Percentiles rank a stretch among this genome's conserved stretches.
Evolutionary conservation across 148 eudicot genomes (phyloP).

Genomic region (Vaccinium myrtillus): DNA sequence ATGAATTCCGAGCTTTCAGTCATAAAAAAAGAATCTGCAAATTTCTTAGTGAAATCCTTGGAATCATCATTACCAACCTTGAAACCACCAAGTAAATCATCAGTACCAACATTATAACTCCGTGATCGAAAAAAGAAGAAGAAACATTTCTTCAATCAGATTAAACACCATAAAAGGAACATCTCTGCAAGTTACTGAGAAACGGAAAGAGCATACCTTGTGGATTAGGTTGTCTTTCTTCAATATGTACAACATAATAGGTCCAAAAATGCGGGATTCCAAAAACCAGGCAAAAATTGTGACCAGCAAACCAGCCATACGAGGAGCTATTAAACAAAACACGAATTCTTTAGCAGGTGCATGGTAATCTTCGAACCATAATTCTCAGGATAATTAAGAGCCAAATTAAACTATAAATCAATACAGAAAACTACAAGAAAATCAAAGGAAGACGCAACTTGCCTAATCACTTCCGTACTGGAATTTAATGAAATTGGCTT

Average conservation of each 20-base stretch:
- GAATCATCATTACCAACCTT: not conserved
- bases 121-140: too few species aligned
- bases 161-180: not conserved
- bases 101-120: too few species aligned
- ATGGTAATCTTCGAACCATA: not conserved
- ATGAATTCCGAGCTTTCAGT: not conserved
- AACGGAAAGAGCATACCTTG: constrained; percentile 44
- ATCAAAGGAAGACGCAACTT: not conserved
- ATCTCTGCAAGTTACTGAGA: not conserved
- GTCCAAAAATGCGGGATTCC: constrained; percentile 61
- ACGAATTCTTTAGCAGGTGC: not conserved
- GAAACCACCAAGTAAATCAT: not conserved
- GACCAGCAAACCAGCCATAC: constrained; percentile 82
- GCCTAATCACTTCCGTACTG: not conserved
- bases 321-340: constrained; percentile 56
- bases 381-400: not conserved
- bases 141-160: not conserved
- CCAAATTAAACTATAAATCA: not conserved
- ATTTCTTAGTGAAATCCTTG: too few species aligned
- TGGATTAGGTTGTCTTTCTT: constrained; percentile 77
- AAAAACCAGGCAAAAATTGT: constrained; percentile 74
- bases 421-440: not conserved
- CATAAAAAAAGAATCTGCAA: not conserved
- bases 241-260: constrained; percentile 50
- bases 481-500: not conserved